phyloP scores from a whole-genome alignment of 2,329 filamentous ascomycete genomes.

The Thelonectria rubi region DNA sequence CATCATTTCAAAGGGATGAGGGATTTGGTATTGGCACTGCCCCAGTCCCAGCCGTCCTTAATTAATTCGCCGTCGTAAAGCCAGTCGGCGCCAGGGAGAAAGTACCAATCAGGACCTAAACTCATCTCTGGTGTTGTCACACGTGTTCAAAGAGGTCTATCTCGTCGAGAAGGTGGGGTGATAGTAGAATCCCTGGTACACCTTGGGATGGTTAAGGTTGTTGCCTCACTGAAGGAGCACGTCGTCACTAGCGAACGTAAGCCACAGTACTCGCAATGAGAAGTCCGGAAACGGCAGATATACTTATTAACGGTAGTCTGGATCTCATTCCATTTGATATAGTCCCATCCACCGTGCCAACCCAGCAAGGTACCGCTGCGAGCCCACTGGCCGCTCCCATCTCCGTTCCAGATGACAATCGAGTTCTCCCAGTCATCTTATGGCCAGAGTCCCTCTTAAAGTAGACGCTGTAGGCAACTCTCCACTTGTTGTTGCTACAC shows the following conservation, averaged over 20 bases:
- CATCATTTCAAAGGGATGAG: conserved; percentile 12
- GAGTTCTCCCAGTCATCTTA: conserved; percentile 38
- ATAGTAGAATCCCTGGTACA: conserved; percentile 24
- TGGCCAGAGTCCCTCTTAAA: conserved; percentile 41
- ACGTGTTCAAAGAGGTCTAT: conserved; percentile 17
- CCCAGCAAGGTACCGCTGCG: conserved; percentile 21
- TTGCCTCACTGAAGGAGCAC: conserved; percentile 10
- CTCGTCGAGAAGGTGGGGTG: conserved; percentile 21
- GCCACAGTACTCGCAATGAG: background rate
- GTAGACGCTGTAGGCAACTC: conserved; percentile 38
- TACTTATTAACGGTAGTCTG: conserved; percentile 36
- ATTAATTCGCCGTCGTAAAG: conserved; percentile 18
- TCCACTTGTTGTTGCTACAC: conserved; percentile 31
- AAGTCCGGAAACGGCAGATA: background rate
- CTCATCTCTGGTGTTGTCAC: conserved; percentile 16
- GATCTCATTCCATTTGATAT: conserved; percentile 32
- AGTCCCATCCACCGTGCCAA: conserved; percentile 7
- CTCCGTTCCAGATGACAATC: conserved; percentile 32
- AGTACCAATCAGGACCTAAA: conserved; percentile 25
- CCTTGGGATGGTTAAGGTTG: conserved; percentile 24
- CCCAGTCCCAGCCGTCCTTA: conserved; percentile 19
- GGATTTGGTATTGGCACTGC: conserved; percentile 21
- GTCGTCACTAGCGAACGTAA: conserved; percentile 5
- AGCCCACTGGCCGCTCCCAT: conserved; percentile 28
- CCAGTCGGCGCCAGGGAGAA: conserved; percentile 10